Evolutionary conservation across 331 rosid species (phyloP), one percentile per base, ranked within the genome.

Genomic region (Rosa hybrid): DNA sequence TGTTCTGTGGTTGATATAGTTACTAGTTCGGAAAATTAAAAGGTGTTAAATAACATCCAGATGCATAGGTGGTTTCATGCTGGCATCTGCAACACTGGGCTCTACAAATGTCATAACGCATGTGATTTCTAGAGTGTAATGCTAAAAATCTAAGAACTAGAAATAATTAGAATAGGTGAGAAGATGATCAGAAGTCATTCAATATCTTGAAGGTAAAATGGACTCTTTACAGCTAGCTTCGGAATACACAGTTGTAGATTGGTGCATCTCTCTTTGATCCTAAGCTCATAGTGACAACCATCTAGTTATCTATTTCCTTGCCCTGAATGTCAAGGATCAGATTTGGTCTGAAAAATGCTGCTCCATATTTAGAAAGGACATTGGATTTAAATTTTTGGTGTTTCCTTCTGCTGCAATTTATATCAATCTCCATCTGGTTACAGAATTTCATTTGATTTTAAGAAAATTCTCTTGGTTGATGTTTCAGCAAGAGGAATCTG

Each of bases 401-500:
- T 6, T 56, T 76, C 72, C 59, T 59, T 76, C 34, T 44, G 4
- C 20, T 38, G 46, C 48, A 0, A 13, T 23, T 81, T 18, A 42
- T 68, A 68, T 75, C 2, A 12, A 17, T 5, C 69, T 30, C 71
- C 42, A 45, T 44, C n/a, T 50, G 54, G 71, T 71, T 14, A 23
- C 5, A 16, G 45, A 23, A 18, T 17, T 1, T 56, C 8, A 21
- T 50, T 57, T 53, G 0, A 8, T 25, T 6, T 81, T 39, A 59
- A 45, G 76, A 74, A 72, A 44, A 69, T 71, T 78, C 20, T 72
- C 44, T 75, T 76, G 67, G 76, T 77, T 68, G 78, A 42, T 77
- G 72, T 89, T 87, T 81, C 92, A 94, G 98, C 98, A 90, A 90
- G 98, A 94, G 45, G 98, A 94, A 83, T 83, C 99, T 68, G 94